Evolutionary conservation across 2,329 filamentous ascomycete species (phyloP), one percentile per base, ranked within the genome.

Genomic region (Ophiosphaerella korrae): DNA sequence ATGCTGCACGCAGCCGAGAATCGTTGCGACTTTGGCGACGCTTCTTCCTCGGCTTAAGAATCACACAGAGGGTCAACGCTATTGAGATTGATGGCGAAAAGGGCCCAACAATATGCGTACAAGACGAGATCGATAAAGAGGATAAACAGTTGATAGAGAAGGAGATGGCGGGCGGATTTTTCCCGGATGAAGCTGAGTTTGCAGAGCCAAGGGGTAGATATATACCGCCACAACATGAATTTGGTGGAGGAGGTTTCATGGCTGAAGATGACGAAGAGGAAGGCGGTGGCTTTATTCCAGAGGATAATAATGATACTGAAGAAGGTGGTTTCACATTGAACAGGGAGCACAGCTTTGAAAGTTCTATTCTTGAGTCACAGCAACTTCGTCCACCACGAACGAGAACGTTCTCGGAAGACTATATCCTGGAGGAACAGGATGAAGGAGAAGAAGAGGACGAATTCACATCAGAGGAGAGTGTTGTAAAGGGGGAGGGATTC

Each of bases 31-130:
- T 84, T 37, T 88, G 86, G 80, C 82, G 82, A 55, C 82, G 84
- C 35, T 82, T 85, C 35, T 73, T 86, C 46, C 72, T 82, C 18
- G 87, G 84, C 5, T 68, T 93, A 53, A 80, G 83, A 38, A 90
- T 97, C 36, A 80, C 86, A 26, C 85, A 92, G 69, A 81, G 88
- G 52, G 85, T 96, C 32, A 88, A 86, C 71, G 82, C 75, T 9
- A 73, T 73, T n/a, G 69, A 70, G 38, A 73, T 71, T 23, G 66
- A 71, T 46, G 71, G 67, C 3, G 65, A 72, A 24, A 64, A 50
- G 7, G 69, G 64, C 0, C 64, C 62, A 0, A 49, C 45, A 7
- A 49, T 68, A 8, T 56, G 71, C 50, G 58, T 74, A 1, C 65
- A 73, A 35, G 62, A 58, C 7, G 64, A 64, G n/a, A 70, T 73